Conservation (phyloP, 768 basidiomycete species). For the Peribolospora baueri region DNA sequence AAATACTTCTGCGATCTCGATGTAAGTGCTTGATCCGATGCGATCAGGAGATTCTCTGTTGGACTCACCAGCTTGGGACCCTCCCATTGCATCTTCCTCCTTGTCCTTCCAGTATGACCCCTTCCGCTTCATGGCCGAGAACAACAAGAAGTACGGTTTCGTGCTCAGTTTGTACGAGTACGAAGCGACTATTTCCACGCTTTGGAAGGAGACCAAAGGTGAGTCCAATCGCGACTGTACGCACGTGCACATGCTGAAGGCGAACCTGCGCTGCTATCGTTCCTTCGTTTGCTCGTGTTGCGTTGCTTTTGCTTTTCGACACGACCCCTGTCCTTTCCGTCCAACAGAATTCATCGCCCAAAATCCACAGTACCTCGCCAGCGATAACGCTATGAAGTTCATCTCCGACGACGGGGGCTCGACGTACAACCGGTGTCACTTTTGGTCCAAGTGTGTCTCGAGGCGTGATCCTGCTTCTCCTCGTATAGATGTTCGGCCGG, state of each 20-base stretch:
- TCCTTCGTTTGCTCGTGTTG: background rate
- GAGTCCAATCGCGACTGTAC: background rate
- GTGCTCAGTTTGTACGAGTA: conserved; percentile 7
- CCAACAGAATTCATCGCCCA: background rate
- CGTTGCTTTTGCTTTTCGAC: no score
- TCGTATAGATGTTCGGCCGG: no score
- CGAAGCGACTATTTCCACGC: conserved; percentile 4
- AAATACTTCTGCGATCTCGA: conserved; percentile 45
- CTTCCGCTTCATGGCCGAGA: conserved; percentile 4
- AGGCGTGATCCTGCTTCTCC: background rate
- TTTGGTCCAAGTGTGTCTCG: conserved; percentile 4
- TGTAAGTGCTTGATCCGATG: no score
- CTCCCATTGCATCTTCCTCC: conserved; percentile 1
- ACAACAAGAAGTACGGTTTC: conserved; percentile 7
- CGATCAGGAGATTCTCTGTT: no score
- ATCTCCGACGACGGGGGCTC: background rate
- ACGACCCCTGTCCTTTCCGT: background rate
- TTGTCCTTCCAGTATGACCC: conserved; percentile 8
- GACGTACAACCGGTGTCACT: conserved; percentile 1
- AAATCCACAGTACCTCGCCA: background rate
- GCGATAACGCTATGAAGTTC: conserved; percentile 1
- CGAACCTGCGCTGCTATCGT: no score
- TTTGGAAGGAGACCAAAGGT: background rate
- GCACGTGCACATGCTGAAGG: no score
- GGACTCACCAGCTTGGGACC: no score